phyloP scores from a whole-genome alignment of 2,329 filamentous ascomycete species.

The Sclerotinia subarctica region DNA sequence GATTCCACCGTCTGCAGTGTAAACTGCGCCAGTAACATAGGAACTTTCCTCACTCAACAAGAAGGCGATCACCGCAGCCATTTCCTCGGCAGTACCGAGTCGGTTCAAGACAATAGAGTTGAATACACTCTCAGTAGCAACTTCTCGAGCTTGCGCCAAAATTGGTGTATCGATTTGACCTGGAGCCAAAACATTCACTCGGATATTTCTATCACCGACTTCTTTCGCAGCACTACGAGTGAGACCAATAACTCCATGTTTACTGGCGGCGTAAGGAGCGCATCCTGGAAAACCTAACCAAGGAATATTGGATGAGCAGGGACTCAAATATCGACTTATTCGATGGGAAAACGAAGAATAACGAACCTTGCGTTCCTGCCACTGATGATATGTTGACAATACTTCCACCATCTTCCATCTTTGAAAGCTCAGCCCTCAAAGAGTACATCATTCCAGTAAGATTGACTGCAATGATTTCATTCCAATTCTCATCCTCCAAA shows the following conservation, averaged over 20 bases:
- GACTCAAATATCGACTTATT: neutral
- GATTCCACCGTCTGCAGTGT: constrained; percentile 35
- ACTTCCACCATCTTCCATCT: constrained; percentile 41
- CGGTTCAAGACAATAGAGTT: constrained; percentile 41
- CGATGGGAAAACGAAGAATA: neutral
- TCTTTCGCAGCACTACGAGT: constrained; percentile 38
- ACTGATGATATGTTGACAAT: constrained; percentile 47
- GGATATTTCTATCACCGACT: constrained; percentile 39
- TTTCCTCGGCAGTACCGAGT: constrained; percentile 48
- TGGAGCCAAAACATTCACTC: constrained; percentile 34
- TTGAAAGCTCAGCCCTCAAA: constrained; percentile 41
- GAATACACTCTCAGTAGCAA: constrained; percentile 35
- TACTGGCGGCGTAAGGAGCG: constrained; percentile 34
- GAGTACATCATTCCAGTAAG: constrained; percentile 42
- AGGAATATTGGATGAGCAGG: constrained; percentile 33
- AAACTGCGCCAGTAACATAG: constrained; percentile 34
- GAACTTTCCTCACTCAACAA: constrained; percentile 41
- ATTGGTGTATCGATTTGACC: constrained; percentile 51
- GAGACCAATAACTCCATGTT: constrained; percentile 44
- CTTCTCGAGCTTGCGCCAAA: constrained; percentile 40
- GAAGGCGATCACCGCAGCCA: constrained; percentile 44
- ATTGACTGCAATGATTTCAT: constrained; percentile 42
- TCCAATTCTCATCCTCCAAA: constrained; percentile 41
- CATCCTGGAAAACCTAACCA: constrained; percentile 35
- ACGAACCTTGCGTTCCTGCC: constrained; percentile 47